phyloP scores from a whole-genome alignment of 768 basidiomycete genomes.

The Lactifluus hygrophoroides region DNA sequence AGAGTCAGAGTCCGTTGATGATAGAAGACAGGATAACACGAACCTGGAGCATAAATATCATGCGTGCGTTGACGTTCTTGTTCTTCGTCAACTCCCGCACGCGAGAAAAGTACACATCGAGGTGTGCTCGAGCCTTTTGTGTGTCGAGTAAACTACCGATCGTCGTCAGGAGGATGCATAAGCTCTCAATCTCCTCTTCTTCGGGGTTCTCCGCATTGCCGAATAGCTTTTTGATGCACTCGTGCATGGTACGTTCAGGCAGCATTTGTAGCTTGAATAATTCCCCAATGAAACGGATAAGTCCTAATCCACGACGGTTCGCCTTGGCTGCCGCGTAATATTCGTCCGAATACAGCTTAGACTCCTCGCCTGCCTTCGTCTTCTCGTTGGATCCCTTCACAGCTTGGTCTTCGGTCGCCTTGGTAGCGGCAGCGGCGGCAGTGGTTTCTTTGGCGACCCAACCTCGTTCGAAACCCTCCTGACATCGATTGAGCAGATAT shows the following conservation, averaged over 20 bases:
- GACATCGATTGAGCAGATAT: slow-evolving; percentile 92
- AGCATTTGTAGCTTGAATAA: slow-evolving; percentile 99
- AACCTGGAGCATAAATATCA: slow-evolving; percentile 95
- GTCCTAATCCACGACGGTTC: slow-evolving; percentile 91
- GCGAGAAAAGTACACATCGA: slow-evolving; percentile 89
- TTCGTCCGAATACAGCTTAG: slow-evolving; percentile 85
- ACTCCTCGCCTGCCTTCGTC: slow-evolving; percentile 36
- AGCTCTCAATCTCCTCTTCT: slow-evolving; percentile 94
- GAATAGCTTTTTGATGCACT: slow-evolving; percentile 92
- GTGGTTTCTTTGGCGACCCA: slow-evolving; percentile 87
- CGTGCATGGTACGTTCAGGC: slow-evolving; percentile 96
- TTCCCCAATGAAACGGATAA: slow-evolving; percentile 98
- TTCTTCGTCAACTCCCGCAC: slow-evolving; percentile 79
- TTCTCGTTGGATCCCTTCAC: slow-evolving; percentile 38
- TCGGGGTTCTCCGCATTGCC: slow-evolving; percentile 92
- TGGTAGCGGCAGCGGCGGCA: slow-evolving; percentile 28
- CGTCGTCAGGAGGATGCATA: slow-evolving; percentile 87
- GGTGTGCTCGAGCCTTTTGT: slow-evolving; percentile 68
- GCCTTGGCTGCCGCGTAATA: slow-evolving; percentile 96
- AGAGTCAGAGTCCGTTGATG: slow-evolving; percentile 1
- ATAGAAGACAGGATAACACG: slow-evolving; percentile 22
- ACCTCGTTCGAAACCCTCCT: slow-evolving; percentile 95
- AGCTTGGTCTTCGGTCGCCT: slow-evolving; percentile 45
- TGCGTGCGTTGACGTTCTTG: slow-evolving; percentile 68
- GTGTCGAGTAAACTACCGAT: slow-evolving; percentile 81